Conservation (phyloP, 163 green algal genomes). For the Prototheca wickerhamii region DNA sequence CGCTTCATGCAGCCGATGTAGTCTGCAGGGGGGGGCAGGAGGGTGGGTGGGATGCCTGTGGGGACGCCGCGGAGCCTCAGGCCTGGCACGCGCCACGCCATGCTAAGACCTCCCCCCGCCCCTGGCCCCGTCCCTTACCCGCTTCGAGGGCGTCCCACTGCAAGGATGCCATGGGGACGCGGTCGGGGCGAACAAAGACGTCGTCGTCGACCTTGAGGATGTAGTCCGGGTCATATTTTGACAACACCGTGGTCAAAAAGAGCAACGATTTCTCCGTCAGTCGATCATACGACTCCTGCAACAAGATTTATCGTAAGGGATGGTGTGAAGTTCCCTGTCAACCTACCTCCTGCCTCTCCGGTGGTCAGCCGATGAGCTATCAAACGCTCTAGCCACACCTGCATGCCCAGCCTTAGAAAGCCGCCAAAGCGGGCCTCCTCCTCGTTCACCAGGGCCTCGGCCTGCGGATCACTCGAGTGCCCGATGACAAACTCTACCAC, state of each 20-base stretch:
- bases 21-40: too few species aligned
- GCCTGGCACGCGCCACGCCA: neutral
- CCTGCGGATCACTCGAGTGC: constrained; percentile 15
- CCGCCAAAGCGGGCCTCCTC: constrained; percentile 27
- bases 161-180: constrained; percentile 27
- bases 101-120: neutral
- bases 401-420: constrained; percentile 29
- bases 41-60: neutral
- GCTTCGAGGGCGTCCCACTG: constrained; percentile 37
- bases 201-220: constrained; percentile 61
- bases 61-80: neutral
- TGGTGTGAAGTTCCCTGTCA: too few species aligned
- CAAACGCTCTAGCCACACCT: too few species aligned
- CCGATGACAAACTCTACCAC: constrained; percentile 51
- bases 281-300: constrained; percentile 30
- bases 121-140: constrained; percentile 12
- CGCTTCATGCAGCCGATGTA: constrained; percentile 66
- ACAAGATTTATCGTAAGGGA: too few species aligned
- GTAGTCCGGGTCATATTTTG: constrained; percentile 35
- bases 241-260: constrained; percentile 33
- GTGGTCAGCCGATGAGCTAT: too few species aligned
- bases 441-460: constrained; percentile 20
- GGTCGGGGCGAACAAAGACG: constrained; percentile 45
- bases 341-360: too few species aligned
- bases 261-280: constrained; percentile 53